Percentiles rank a stretch among this genome's conserved stretches.
Evolutionary conservation across 306 rosid species (phyloP).

Genomic region (Pyrus betulifolia): DNA sequence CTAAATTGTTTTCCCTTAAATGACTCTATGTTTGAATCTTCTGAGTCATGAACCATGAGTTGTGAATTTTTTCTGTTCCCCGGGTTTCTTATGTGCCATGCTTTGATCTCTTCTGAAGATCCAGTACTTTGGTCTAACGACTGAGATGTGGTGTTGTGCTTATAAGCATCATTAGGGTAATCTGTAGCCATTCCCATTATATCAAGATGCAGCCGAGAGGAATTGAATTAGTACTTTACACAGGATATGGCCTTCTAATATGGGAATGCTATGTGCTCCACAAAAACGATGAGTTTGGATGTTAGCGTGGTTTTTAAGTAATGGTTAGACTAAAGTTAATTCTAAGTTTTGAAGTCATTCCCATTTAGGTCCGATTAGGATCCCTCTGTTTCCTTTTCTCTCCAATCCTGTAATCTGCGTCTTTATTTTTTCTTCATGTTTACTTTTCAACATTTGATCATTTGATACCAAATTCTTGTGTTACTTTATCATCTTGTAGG

Average conservation of each 20-base stretch:
- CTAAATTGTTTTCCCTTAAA: neutral
- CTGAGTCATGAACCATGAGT: neutral
- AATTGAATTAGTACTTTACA: neutral
- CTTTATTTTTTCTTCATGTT: neutral
- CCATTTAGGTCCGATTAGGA: neutral
- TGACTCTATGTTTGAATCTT: neutral
- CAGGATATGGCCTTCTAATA: neutral
- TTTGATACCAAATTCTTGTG: conserved; percentile 14
- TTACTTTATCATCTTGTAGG: conserved; percentile 50
- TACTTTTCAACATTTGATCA: neutral
- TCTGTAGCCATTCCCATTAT: neutral
- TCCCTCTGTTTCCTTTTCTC: neutral
- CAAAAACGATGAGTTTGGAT: neutral
- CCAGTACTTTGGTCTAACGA: neutral
- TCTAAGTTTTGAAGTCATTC: neutral
- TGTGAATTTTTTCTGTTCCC: too few relatives aligned
- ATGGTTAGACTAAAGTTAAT: neutral
- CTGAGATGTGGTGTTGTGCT: neutral
- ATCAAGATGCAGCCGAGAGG: neutral
- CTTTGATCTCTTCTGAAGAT: neutral
- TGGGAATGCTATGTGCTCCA: neutral
- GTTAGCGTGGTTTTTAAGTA: neutral
- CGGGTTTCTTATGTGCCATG: neutral
- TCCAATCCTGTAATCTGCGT: neutral
- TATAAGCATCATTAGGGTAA: neutral